Evolutionary conservation across 495 filamentous ascomycete species (phyloP).

Genomic region (Immersiella caudata): DNA sequence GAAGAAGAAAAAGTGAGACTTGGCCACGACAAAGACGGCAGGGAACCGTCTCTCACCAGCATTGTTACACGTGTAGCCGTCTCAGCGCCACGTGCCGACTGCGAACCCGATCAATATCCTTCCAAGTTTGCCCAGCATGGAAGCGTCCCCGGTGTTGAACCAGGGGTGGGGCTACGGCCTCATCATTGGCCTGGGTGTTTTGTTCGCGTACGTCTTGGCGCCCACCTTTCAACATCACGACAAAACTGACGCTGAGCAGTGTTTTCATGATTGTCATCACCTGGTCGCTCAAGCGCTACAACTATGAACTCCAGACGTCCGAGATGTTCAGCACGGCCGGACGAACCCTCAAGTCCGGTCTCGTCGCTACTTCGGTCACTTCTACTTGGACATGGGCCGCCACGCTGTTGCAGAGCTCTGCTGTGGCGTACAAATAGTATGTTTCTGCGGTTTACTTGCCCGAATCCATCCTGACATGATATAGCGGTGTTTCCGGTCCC

Average conservation of each 20-base stretch:
- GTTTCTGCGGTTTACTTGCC: not conserved
- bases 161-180: conserved; percentile 20
- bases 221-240: not conserved
- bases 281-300: conserved; percentile 19
- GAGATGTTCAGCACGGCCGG: conserved; percentile 18
- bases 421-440: conserved; percentile 16
- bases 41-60: not conserved
- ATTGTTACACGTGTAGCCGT: not conserved
- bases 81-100: not conserved
- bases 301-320: conserved; percentile 17
- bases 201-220: conserved; percentile 11
- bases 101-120: not conserved
- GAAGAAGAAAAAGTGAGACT: not conserved
- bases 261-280: conserved; percentile 15
- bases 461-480: not conserved
- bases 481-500: conserved; percentile 25
- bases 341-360: conserved; percentile 12
- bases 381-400: conserved; percentile 17
- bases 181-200: conserved; percentile 17
- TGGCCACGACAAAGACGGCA: not conserved
- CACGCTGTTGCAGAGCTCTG: conserved; percentile 13
- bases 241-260: not conserved
- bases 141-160: not conserved
- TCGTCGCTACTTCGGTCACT: conserved; percentile 14
- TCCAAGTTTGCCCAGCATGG: not conserved